A percentile compares a stretch with the other conserved stretches of the same genome.
Evolutionary conservation across 257 asterid genomes (phyloP).

Genomic region (Ajuga chamaepitys): DNA sequence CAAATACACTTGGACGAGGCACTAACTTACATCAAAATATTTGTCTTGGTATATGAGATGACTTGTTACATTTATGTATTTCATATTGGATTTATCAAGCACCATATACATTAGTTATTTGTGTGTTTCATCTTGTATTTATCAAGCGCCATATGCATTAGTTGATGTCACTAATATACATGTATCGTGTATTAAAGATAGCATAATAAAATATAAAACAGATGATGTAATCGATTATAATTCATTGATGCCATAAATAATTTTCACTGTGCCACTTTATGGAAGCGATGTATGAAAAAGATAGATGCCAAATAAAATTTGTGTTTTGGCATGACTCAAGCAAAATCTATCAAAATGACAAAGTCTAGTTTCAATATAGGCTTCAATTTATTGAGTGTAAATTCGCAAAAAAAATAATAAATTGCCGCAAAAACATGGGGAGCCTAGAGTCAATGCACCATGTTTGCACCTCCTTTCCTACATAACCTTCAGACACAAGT

Average conservation of each 20-base stretch:
- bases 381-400: not conserved
- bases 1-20: too few relatives aligned
- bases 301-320: not conserved
- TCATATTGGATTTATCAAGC: too few relatives aligned
- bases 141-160: too few relatives aligned
- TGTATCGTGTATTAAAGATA: too few relatives aligned
- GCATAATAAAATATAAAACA: too few relatives aligned
- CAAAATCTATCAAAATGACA: not conserved
- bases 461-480: constrained; percentile 14
- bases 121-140: too few relatives aligned
- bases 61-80: too few relatives aligned
- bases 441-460: not conserved
- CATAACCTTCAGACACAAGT: constrained; percentile 57
- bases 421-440: constrained; percentile 1
- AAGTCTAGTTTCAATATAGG: not conserved
- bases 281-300: not conserved
- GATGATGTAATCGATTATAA: too few relatives aligned
- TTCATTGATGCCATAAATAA: not conserved
- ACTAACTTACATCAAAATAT: too few relatives aligned
- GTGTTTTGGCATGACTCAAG: not conserved
- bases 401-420: not conserved
- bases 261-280: not conserved
- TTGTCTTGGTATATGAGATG: too few relatives aligned
- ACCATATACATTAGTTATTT: too few relatives aligned
- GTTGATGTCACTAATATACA: too few relatives aligned